Conservation (phyloP, 352 stramenopile genomes). For the Pythium coloratum region DNA sequence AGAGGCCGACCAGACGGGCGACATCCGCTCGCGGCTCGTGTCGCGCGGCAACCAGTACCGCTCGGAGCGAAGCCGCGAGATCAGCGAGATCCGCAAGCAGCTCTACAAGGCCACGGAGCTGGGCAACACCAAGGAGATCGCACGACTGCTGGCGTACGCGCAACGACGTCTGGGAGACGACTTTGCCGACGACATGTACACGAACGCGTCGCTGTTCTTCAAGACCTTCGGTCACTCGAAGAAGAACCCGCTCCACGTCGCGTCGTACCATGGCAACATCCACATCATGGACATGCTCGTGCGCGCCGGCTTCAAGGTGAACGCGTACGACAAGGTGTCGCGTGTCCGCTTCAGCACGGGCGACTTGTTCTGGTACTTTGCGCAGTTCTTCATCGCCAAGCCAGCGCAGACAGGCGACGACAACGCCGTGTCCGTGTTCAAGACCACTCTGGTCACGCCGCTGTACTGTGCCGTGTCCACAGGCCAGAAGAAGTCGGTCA, state of each 20-base stretch:
- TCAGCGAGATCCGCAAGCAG: conserved; percentile 66
- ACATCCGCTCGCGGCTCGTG: conserved; percentile 56
- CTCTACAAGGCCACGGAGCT: conserved; percentile 72
- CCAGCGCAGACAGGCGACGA: conserved; percentile 47
- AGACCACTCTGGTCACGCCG: conserved; percentile 67
- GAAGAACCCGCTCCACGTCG: conserved; percentile 83
- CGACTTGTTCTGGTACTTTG: conserved; percentile 80
- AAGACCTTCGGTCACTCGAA: conserved; percentile 64
- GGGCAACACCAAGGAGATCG: conserved; percentile 59
- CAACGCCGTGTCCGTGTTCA: conserved; percentile 58
- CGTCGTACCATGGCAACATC: conserved; percentile 68
- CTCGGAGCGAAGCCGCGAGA: conserved; percentile 43
- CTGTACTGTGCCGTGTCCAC: conserved; percentile 69
- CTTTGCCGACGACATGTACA: conserved; percentile 68
- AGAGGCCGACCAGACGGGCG: conserved; percentile 79
- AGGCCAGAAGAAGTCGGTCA: conserved; percentile 51
- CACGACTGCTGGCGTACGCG: conserved; percentile 48
- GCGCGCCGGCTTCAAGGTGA: conserved; percentile 54
- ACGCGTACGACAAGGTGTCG: conserved; percentile 71
- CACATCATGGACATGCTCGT: conserved; percentile 54
- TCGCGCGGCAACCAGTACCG: conserved; percentile 35
- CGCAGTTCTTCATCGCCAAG: conserved; percentile 59
- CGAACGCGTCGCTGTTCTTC: conserved; percentile 46
- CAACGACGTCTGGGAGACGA: conserved; percentile 49
- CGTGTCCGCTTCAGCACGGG: conserved; percentile 75